Percentiles rank a stretch among this genome's conserved stretches.
Conservation (phyloP, 257 asterid species). For the Solanum sejunctum region DNA sequence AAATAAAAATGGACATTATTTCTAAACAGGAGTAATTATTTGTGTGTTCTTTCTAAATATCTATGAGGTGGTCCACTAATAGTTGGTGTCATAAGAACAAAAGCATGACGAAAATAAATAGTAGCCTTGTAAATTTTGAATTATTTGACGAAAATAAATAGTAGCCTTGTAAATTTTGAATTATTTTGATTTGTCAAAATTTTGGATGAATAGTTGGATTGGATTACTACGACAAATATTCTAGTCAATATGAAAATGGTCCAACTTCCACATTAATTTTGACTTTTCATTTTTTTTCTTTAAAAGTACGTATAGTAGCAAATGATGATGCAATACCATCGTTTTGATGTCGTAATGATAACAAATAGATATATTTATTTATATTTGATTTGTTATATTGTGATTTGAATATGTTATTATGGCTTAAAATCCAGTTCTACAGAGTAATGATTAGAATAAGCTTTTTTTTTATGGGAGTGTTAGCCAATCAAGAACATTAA, state of each 20-base stretch:
- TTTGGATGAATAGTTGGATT: background rate
- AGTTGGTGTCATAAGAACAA: conserved; percentile 1
- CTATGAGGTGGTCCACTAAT: background rate
- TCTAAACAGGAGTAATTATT: no score
- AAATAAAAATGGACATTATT: no score
- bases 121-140: background rate
- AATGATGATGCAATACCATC: background rate
- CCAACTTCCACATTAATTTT: background rate
- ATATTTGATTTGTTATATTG: background rate
- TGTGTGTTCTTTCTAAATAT: background rate
- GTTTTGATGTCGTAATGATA: background rate
- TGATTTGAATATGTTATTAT: background rate
- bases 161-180: background rate
- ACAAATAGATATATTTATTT: background rate
- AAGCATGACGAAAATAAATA: conserved; percentile 6
- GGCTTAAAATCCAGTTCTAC: background rate
- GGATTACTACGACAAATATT: background rate
- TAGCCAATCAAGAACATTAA: no score
- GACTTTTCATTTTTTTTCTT: background rate
- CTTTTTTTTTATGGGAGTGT: no score
- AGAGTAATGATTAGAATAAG: no score
- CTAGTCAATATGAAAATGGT: background rate
- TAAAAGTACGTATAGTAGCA: background rate
- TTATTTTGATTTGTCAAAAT: background rate
- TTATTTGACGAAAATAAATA: background rate